Base-by-base conservation (phyloP, 176 grass and related monocot genomes). In the Ensete glaucum region DNA sequence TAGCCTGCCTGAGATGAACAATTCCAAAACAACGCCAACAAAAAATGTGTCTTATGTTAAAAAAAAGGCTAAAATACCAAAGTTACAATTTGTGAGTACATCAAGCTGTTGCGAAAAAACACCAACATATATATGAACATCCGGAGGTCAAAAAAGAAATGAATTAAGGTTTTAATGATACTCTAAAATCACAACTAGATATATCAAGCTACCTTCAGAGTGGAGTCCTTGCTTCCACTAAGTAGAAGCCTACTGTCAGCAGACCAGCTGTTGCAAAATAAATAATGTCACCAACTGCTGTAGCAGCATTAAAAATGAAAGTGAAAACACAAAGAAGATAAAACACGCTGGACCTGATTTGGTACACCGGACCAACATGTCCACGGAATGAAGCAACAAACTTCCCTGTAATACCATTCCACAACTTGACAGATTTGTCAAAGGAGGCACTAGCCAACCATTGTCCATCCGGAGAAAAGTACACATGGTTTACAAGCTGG, bases 401-500 rank as follows among this genome's bases (percentile, higher is more conserved):
- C 57, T 92, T 91, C 49, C 95, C 95, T 9, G 90, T 91, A 77
- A 94, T 91, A 50, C 95, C 95, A 19, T 99, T 99, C 95, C 95
- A 99, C 58, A 99, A 82, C 76, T 99, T 94, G 19, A 99, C 88
- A 55, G 88, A 99, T 78, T 94, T 99, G 73, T 94, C 95, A 87
- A 98, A 99, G 49, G 95, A 98, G 60, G 90, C 95, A 79, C 95
- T 98, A 64, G 90, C 95, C 80, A 98, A 74, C 95, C 95, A 98
- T 75, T 94, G 95, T 13, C 95, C 95, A 73, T 99, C 95, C 72
- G 95, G 95, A 54, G 95, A 99, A 88, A 99, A 99, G 76, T 99
- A 99, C 17, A 99, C 95, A 83, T 99, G 95, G 76, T 98, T 98
- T 73, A 98, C 95, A 54, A 93, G 84, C 95, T 98, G 82, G 26